These are phyloP conservation scores for Termitomyces sp. DNA, from an alignment of 768 basidiomycete species.

Conservation along the genomic window DNA sequence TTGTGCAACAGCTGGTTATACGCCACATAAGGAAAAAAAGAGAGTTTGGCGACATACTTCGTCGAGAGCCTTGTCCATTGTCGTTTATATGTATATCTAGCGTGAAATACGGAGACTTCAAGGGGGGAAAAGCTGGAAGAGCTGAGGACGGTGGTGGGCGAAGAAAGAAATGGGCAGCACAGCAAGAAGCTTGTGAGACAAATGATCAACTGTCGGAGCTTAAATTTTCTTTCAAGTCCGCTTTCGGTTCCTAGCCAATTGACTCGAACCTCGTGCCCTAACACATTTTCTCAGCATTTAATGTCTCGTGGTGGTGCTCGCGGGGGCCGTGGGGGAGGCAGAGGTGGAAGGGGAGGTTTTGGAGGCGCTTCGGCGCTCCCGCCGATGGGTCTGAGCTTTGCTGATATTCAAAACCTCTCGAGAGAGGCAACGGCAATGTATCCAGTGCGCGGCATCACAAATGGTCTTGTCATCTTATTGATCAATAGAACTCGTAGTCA, in stretches of 20 bases:
- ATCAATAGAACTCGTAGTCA: constrained; percentile 35
- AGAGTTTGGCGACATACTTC: constrained; percentile 44
- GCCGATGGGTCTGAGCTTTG: constrained; percentile 78
- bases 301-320: constrained; percentile 38
- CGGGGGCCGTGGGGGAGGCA: constrained; percentile 31
- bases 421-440: constrained; percentile 75
- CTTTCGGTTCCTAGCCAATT: constrained; percentile 12
- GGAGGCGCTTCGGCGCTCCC: constrained; percentile 46
- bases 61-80: constrained; percentile 83
- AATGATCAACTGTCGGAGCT: constrained; percentile 32
- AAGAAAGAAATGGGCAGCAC: constrained; percentile 6
- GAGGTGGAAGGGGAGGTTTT: constrained; percentile 58
- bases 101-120: constrained; percentile 14
- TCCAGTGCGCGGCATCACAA: constrained; percentile 53
- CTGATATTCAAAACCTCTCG: constrained; percentile 72
- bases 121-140: constrained; percentile 26
- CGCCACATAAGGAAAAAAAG: constrained; percentile 15
- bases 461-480: constrained; percentile 16
- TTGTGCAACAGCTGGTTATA: constrained; percentile 14
- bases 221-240: constrained; percentile 25
- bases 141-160: constrained; percentile 16
- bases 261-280: constrained; percentile 5
- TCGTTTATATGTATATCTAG: constrained; percentile 8
- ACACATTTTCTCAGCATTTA: constrained; percentile 7
- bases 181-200: constrained; percentile 15